These are phyloP conservation scores for Brassica incana DNA, from an alignment of 345 rosid genomes.

Conservation along the genomic window DNA sequence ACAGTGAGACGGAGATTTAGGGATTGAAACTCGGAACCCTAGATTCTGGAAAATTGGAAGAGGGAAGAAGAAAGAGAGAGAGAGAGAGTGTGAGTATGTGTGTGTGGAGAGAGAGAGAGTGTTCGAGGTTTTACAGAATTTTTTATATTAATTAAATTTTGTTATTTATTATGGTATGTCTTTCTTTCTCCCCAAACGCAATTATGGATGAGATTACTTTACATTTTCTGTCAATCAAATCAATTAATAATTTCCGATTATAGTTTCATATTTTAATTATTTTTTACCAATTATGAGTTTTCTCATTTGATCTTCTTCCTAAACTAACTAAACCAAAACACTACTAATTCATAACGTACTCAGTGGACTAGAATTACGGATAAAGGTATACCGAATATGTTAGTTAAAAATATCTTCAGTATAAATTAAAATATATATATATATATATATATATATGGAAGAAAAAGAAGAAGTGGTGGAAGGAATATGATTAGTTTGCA, in stretches of 20 bases:
- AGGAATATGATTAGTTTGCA: conserved; percentile 13
- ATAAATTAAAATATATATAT: neutral
- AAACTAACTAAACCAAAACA: too few relatives aligned
- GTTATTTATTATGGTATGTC: neutral
- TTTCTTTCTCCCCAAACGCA: neutral
- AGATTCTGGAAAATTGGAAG: conserved; percentile 32
- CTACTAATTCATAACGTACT: too few relatives aligned
- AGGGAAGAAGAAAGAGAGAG: conserved; percentile 12
- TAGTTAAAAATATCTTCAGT: neutral
- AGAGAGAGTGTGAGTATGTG: neutral
- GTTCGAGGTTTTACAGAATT: conserved; percentile 23
- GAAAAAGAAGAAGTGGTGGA: conserved; percentile 7
- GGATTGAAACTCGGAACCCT: conserved; percentile 21
- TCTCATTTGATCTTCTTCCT: neutral
- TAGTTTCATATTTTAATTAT: neutral
- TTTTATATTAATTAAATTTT: neutral
- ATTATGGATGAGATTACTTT: neutral
- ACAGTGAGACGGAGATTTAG: conserved; percentile 27
- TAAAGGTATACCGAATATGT: too few relatives aligned
- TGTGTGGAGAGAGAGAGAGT: conserved; percentile 13
- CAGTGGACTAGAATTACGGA: too few relatives aligned
- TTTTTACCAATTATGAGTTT: neutral
- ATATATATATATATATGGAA: neutral
- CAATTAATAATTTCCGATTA: neutral
- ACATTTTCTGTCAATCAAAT: neutral